Base-by-base conservation (phyloP, 768 basidiomycete species). In the Leccinum sublutescens region DNA sequence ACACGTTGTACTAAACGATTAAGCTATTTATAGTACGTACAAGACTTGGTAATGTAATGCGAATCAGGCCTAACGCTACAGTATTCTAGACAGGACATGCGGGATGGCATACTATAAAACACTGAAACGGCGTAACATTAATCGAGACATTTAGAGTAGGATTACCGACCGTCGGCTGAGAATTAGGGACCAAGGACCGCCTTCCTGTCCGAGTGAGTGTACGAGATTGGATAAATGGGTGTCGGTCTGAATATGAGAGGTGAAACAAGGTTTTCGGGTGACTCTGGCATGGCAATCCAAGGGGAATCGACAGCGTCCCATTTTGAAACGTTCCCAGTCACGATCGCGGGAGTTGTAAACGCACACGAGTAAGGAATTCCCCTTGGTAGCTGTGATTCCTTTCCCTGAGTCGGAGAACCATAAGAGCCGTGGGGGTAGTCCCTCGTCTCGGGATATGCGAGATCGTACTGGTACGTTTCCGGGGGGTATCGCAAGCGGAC, bases 161-260 rank as follows among this genome's bases (percentile, higher is more conserved):
- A 25, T 52, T 50, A 52, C 51, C 31, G 38, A 48, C 34, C 1
- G 25, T 29, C 38, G 14, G 31, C 53, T 10, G 27, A 33, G 43
- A 36, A 57, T 36, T 53, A 21, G 43, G 29, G 55, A 38, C 34
- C 48, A 31, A 47, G 49, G 36, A 52, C 51, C 19, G 45, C 54
- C 48, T 36, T 40, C 40, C 21, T 17, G 33, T 66, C 61, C 15
- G 56, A 43, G 33, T 58, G 64, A 49, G 57, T 14, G 50, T 70
- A 73, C 21, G 71, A 63, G 25, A 55, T 45, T 0, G 72, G 72
- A 52, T 73, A 75, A 43, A 67, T 21, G 7, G 72, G 68, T 21
- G 60, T 74, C 9, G 72, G 73, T 55, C 57, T 70, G 58, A 74
- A 56, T 25, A 75, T 40, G 43, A 58, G 51, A 36, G 70, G 68